Evolutionary conservation across 116 monocot species (phyloP).

Genomic region (Posidonia oceanica): DNA sequence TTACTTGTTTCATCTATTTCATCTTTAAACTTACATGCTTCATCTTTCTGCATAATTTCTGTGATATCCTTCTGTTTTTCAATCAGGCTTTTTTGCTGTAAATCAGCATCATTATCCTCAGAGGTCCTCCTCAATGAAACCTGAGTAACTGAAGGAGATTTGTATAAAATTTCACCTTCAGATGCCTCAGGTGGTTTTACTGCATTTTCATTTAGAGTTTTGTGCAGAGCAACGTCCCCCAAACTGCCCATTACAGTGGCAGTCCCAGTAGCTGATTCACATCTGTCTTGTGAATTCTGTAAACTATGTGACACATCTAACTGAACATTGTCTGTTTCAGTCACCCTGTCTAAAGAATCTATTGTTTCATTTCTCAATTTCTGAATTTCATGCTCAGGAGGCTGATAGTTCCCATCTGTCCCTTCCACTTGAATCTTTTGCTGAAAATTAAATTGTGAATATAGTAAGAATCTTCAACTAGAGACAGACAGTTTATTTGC

Average conservation of each 20-base stretch:
- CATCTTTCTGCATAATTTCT: not conserved
- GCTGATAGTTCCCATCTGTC: not conserved
- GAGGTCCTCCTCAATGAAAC: not conserved
- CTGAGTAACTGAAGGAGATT: not conserved
- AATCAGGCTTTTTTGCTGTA: not conserved
- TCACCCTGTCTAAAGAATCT: not conserved
- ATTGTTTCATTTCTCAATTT: not conserved
- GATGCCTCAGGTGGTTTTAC: not conserved
- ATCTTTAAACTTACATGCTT: not conserved
- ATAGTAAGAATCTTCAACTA: too few species aligned
- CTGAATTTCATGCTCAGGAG: not conserved
- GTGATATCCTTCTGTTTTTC: not conserved
- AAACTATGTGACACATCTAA: not conserved
- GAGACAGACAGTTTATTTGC: too few species aligned
- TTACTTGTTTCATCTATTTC: not conserved
- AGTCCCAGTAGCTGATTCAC: not conserved
- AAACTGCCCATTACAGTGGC: not conserved
- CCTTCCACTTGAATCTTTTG: not conserved
- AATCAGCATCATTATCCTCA: not conserved
- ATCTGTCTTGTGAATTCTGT: not conserved
- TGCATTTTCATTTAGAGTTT: not conserved
- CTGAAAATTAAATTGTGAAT: not conserved
- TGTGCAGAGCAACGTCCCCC: too few species aligned
- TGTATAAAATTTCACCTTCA: constrained; percentile 1
- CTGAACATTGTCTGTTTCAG: not conserved